phyloP scores from a whole-genome alignment of 2,329 filamentous ascomycete species.

The Triangularia verruculosa region DNA sequence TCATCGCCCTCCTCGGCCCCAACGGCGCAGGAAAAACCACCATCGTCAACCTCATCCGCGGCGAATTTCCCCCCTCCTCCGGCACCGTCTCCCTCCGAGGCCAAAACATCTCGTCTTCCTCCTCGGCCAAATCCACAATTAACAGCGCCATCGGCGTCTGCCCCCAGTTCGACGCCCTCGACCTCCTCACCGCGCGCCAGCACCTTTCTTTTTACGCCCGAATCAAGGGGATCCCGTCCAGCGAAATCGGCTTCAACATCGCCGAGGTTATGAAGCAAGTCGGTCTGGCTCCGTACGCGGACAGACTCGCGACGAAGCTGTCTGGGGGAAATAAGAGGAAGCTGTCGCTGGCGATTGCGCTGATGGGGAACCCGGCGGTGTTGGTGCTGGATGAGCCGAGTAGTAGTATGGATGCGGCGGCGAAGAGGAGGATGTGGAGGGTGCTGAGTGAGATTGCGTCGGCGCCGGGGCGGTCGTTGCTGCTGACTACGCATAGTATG shows the following conservation, averaged over 20 bases:
- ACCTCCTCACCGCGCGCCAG: slow-evolving; percentile 70
- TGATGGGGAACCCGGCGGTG: slow-evolving; percentile 72
- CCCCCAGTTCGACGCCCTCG: slow-evolving; percentile 70
- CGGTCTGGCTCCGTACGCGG: slow-evolving; percentile 58
- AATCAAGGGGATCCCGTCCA: slow-evolving; percentile 58
- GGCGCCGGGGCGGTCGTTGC: slow-evolving; percentile 61
- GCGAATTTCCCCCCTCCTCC: slow-evolving; percentile 63
- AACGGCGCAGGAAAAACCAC: slow-evolving; percentile 77
- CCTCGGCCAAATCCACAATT: slow-evolving; percentile 54
- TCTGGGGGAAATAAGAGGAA: slow-evolving; percentile 79
- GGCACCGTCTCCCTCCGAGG: slow-evolving; percentile 69
- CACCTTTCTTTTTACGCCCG: slow-evolving; percentile 72
- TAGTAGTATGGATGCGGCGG: slow-evolving; percentile 69
- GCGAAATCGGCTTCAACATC: slow-evolving; percentile 61
- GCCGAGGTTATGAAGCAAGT: slow-evolving; percentile 62
- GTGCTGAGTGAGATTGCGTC: slow-evolving; percentile 58
- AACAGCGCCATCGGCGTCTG: slow-evolving; percentile 60
- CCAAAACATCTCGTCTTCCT: slow-evolving; percentile 58
- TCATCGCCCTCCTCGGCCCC: slow-evolving; percentile 72
- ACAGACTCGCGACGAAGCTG: slow-evolving; percentile 63
- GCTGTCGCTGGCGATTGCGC: slow-evolving; percentile 67
- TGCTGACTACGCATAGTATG: slow-evolving; percentile 78
- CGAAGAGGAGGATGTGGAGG: slow-evolving; percentile 73
- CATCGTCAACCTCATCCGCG: slow-evolving; percentile 67
- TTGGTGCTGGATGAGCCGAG: slow-evolving; percentile 73